Evolutionary conservation across 768 basidiomycete genomes (phyloP).

Genomic region (Mycena leptocephala): DNA sequence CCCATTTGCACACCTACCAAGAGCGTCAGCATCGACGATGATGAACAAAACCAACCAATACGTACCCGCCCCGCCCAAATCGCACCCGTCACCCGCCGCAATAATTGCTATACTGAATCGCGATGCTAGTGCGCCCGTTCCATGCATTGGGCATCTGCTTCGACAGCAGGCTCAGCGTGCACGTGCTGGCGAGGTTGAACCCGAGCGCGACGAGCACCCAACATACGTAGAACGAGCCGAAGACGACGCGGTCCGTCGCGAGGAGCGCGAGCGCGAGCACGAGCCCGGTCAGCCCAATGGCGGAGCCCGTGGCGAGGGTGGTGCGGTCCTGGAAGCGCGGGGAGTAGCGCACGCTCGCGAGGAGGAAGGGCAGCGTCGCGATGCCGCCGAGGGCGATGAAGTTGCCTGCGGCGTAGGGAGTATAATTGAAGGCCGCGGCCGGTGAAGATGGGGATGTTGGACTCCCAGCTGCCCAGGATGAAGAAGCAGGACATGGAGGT

Average conservation of each 20-base stretch:
- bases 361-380: constrained; percentile 76
- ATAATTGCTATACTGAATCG: constrained; percentile 81
- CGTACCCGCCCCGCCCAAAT: constrained; percentile 75
- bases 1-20: constrained; percentile 59
- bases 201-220: constrained; percentile 79
- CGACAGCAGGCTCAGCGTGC: constrained; percentile 76
- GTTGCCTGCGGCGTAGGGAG: constrained; percentile 77
- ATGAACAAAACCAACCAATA: constrained; percentile 42
- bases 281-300: constrained; percentile 68
- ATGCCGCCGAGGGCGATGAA: constrained; percentile 80
- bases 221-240: constrained; percentile 63
- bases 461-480: constrained; percentile 72
- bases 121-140: constrained; percentile 71
- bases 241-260: constrained; percentile 55
- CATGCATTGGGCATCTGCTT: constrained; percentile 79
- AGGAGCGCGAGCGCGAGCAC: constrained; percentile 67
- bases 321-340: constrained; percentile 74
- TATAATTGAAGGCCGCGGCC: constrained; percentile 64
- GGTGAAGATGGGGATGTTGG: constrained; percentile 69
- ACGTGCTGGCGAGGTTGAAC: constrained; percentile 82
- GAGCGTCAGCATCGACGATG: neutral
- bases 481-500: constrained; percentile 76
- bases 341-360: constrained; percentile 72
- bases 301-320: constrained; percentile 68
- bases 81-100: constrained; percentile 75